phyloP scores from a whole-genome alignment of 73 alveolate species.

The Breviolum minutum region DNA sequence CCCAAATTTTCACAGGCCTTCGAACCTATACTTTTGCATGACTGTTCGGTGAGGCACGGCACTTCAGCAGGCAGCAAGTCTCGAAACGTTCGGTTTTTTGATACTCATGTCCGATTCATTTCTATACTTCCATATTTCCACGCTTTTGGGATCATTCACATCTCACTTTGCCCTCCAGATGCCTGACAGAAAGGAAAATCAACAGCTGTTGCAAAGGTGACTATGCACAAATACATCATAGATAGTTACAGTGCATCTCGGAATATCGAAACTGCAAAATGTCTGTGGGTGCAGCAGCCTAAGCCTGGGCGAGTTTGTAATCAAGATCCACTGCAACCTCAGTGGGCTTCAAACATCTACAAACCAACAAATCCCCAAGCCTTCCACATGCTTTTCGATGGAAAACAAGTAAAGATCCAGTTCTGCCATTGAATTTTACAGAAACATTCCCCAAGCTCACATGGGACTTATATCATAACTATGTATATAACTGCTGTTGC shows the following conservation, averaged over 20 bases:
- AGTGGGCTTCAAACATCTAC: no score
- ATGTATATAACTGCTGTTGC: not conserved
- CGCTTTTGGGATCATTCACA: not conserved
- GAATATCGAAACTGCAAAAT: not conserved
- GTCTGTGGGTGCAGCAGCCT: not conserved
- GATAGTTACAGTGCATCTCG: no score
- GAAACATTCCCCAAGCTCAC: no score
- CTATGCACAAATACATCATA: not conserved
- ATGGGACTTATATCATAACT: not conserved
- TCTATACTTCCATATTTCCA: not conserved
- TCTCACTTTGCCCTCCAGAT: not conserved
- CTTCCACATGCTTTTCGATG: no score
- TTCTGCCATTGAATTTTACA: no score
- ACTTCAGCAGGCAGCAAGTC: slow-evolving; percentile 45
- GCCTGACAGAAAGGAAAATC: not conserved
- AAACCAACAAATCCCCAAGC: no score
- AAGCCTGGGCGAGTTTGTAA: slow-evolving; percentile 38
- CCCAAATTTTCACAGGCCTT: no score
- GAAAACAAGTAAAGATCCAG: not conserved
- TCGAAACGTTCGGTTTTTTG: slow-evolving; percentile 16
- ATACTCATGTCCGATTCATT: not conserved
- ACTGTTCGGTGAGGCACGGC: not conserved
- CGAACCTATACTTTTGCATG: no score
- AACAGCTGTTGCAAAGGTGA: not conserved
- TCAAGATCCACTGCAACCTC: slow-evolving; percentile 40